Percentiles rank a stretch among this genome's conserved stretches.
Evolutionary conservation across 306 rosid genomes (phyloP).

Genomic region (Castanopsis chinensis): DNA sequence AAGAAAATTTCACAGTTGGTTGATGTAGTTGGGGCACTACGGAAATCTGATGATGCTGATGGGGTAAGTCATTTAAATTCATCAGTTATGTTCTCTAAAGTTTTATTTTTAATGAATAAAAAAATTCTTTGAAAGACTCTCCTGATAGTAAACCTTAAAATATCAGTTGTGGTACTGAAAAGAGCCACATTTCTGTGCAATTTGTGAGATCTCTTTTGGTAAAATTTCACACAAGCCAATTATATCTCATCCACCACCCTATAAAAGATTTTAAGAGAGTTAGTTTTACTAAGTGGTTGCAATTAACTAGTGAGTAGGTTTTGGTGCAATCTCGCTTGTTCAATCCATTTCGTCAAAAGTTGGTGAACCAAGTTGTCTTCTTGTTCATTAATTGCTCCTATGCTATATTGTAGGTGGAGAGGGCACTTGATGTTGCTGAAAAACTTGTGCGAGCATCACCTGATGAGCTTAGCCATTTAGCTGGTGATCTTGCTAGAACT

Average conservation of each 20-base stretch:
- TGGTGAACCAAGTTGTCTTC: background rate
- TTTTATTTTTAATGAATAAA: too few relatives aligned
- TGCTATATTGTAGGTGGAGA: slow-evolving; percentile 61
- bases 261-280: background rate
- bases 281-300: slow-evolving; percentile 7
- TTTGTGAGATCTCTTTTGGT: slow-evolving; percentile 18
- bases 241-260: background rate
- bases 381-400: slow-evolving; percentile 15
- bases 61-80: slow-evolving; percentile 66
- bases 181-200: slow-evolving; percentile 19
- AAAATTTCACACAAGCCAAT: background rate
- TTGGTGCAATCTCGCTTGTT: slow-evolving; percentile 8
- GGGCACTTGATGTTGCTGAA: slow-evolving; percentile 85
- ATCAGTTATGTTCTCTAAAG: background rate
- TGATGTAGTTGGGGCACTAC: slow-evolving; percentile 82
- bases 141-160: background rate
- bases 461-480: slow-evolving; percentile 80
- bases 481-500: slow-evolving; percentile 73
- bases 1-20: slow-evolving; percentile 68
- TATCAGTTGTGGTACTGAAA: slow-evolving; percentile 20
- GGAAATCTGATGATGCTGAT: slow-evolving; percentile 84
- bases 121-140: background rate
- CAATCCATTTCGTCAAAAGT: background rate
- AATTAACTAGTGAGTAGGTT: slow-evolving; percentile 8
- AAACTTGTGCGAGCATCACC: slow-evolving; percentile 88